A percentile compares a stretch with the other conserved stretches of the same genome.
phyloP scores from a whole-genome alignment of 306 rosid species.

The Lathyrus sativus region DNA sequence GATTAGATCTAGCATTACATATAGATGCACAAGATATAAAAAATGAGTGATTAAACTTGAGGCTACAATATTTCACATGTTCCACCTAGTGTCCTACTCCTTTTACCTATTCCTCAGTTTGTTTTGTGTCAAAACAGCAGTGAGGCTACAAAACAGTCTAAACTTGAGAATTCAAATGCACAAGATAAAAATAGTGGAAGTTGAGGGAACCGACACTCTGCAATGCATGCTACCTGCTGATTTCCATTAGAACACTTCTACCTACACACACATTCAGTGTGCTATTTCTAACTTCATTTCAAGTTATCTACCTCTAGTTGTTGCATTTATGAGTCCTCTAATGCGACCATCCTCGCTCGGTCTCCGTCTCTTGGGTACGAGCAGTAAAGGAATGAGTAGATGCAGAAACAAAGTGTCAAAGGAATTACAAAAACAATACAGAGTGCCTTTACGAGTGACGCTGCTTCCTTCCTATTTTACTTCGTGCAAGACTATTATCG shows the following conservation, averaged over 20 bases:
- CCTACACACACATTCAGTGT: neutral
- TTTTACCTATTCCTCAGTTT: neutral
- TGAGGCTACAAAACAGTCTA: neutral
- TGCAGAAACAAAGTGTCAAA: slow-evolving; percentile 58
- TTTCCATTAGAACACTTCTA: neutral
- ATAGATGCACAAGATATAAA: too few species aligned
- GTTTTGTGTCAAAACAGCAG: slow-evolving; percentile 4
- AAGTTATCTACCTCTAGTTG: slow-evolving; percentile 46
- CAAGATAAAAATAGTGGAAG: neutral
- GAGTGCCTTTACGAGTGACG: slow-evolving; percentile 75
- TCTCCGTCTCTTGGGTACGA: slow-evolving; percentile 84
- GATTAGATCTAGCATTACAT: too few species aligned
- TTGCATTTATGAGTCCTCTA: slow-evolving; percentile 60
- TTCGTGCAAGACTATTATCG: too few species aligned
- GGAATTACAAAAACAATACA: slow-evolving; percentile 73
- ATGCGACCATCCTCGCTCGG: slow-evolving; percentile 61
- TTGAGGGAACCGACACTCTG: neutral
- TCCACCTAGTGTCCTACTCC: slow-evolving; percentile 1
- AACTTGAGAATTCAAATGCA: slow-evolving; percentile 1
- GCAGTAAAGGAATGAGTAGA: slow-evolving; percentile 73
- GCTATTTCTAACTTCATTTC: neutral
- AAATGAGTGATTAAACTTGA: too few species aligned
- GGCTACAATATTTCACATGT: too few species aligned
- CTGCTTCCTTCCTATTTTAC: slow-evolving; percentile 80
- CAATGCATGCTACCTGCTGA: neutral